Base-by-base conservation (phyloP, 768 basidiomycete genomes). In the Mycena pura region DNA sequence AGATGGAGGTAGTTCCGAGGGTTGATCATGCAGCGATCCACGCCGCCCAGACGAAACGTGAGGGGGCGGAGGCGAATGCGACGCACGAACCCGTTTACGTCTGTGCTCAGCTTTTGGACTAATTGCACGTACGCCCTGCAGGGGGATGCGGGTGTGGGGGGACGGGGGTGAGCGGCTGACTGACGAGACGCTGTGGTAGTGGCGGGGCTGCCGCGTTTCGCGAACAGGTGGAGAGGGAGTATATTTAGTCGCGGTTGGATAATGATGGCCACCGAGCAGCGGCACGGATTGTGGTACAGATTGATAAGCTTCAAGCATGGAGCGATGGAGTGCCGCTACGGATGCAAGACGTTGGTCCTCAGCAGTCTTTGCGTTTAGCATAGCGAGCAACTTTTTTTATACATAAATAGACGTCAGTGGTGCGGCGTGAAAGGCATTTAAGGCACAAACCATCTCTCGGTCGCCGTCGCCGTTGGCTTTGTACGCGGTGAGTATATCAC, bases 291-390 rank as follows among this genome's bases (percentile, higher is more conserved):
- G 71, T 61, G 57, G 71, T 55, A 21, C 68, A 28, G 76, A 64
- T 50, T 79, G 80, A 64, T 78, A 87, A 56, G 87, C 71, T 61
- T 93, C 90, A 19, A 94, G 77, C 68, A 93, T 80, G 9, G 88
- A 85, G 46, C 85, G 84, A 65, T 92, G 91, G 5, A 94, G 77
- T 3, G 87, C 83, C 8, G 87, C 86, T 38, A 89, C 69, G 39
- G 91, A 85, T 15, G 92, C 88, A 45, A 91, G 77, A 49, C 92
- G 87, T 90, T 96, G 91, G 72, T 97, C 95, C 73, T 97, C 95
- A 13, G 95, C 90, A 44, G 88, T 85, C 80, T 97, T 97, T 70
- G 95, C 94, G 61, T 91, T 93, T 48, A 97, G 81, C 84, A 97
- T 91, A 66, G 93, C 86, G 32, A 96, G 82, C 21, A 97, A 81